A percentile compares a stretch with the other conserved stretches of the same genome.
phyloP scores from a whole-genome alignment of 306 rosid genomes.

The Quercus parvula region DNA sequence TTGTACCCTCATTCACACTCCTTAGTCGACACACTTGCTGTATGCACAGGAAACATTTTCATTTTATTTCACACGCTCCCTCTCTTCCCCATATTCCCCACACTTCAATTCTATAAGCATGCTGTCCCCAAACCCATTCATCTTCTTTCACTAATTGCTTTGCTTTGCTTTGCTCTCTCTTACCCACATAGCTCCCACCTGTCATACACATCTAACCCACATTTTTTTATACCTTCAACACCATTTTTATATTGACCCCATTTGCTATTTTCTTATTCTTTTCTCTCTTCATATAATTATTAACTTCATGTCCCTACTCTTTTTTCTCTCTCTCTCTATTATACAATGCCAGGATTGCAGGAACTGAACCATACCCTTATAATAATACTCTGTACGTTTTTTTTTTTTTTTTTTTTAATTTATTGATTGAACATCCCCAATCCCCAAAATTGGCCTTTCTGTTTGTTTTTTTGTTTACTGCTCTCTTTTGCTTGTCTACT shows the following conservation, averaged over 20 bases:
- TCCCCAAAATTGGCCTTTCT: conserved; percentile 72
- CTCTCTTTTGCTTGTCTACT: conserved; percentile 42
- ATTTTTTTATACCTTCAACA: background rate
- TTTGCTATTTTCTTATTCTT: conserved; percentile 9
- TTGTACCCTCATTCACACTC: conserved; percentile 55
- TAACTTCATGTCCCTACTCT: conserved; percentile 5
- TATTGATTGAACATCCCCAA: conserved; percentile 35
- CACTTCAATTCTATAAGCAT: conserved; percentile 53
- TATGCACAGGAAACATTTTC: conserved; percentile 66
- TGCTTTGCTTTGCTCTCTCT: conserved; percentile 25
- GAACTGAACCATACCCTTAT: conserved; percentile 60
- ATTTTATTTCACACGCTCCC: conserved; percentile 50
- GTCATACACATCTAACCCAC: background rate
- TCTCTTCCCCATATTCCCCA: conserved; percentile 58
- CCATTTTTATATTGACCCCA: conserved; percentile 9
- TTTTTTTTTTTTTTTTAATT: background rate
- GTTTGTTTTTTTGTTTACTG: conserved; percentile 35
- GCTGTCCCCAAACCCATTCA: conserved; percentile 60
- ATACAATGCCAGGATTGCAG: conserved; percentile 54
- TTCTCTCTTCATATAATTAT: conserved; percentile 15
- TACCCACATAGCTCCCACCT: background rate
- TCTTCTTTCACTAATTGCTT: conserved; percentile 23
- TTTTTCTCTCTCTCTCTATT: background rate
- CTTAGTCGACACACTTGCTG: conserved; percentile 61
- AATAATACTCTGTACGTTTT: background rate